Conservation (phyloP, 2,329 filamentous ascomycete species). For the Penicillium fuscoglaucum region DNA sequence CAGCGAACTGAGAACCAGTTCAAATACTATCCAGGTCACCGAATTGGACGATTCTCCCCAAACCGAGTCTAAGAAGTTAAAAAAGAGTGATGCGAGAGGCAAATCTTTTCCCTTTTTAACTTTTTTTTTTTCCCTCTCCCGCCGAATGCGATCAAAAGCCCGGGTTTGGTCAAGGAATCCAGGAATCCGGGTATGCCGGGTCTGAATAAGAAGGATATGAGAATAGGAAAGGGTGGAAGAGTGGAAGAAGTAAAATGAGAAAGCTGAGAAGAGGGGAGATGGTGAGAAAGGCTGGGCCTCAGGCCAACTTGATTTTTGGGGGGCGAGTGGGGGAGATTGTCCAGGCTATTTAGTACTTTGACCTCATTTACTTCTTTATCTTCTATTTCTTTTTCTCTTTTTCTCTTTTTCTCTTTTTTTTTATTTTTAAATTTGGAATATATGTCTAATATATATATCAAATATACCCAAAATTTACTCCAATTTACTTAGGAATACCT, state of each 20-base stretch:
- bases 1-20: constrained; percentile 1
- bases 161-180: constrained; percentile 10
- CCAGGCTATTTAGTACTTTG: neutral
- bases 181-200: neutral
- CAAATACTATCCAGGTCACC: neutral
- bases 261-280: constrained; percentile 16
- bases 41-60: neutral
- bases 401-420: too few relatives aligned
- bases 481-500: neutral
- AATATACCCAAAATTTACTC: neutral
- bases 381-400: neutral
- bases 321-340: constrained; percentile 6
- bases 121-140: constrained; percentile 13
- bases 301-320: constrained; percentile 18
- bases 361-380: neutral
- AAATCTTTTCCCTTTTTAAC: constrained; percentile 31
- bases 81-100: constrained; percentile 29
- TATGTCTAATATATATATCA: neutral
- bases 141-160: constrained; percentile 22
- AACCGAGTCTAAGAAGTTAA: constrained; percentile 8
- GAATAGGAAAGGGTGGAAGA: neutral
- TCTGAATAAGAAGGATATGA: neutral
- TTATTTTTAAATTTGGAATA: neutral
- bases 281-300: constrained; percentile 18
- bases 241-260: constrained; percentile 4